These are phyloP conservation scores for Colletotrichum sp. DNA, from an alignment of 2,329 filamentous ascomycete species.

Conservation along the genomic window DNA sequence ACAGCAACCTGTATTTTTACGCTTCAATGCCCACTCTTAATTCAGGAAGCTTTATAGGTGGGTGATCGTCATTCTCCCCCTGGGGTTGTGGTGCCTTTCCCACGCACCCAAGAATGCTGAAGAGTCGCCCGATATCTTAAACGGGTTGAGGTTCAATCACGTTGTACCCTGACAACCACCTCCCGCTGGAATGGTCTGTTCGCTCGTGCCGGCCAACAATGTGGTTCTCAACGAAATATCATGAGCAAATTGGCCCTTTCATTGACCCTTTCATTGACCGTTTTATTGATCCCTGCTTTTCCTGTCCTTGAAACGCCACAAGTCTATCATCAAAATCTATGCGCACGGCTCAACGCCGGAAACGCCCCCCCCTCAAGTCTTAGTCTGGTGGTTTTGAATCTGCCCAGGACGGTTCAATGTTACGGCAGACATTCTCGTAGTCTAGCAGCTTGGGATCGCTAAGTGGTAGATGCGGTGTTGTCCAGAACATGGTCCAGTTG, in stretches of 20 bases:
- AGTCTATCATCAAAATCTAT: neutral
- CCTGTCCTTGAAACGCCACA: neutral
- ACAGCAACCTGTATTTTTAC: neutral
- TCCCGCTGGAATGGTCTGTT: neutral
- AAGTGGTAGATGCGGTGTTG: constrained; percentile 69
- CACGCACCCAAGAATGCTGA: neutral
- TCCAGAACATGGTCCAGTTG: constrained; percentile 99
- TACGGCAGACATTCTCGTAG: constrained; percentile 77
- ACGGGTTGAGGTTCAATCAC: neutral
- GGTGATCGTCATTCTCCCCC: neutral
- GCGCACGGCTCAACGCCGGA: neutral
- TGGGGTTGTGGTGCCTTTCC: neutral
- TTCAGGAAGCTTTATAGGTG: neutral
- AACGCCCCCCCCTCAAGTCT: neutral
- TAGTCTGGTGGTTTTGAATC: constrained; percentile 50
- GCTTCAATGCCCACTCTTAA: neutral
- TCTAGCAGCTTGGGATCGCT: constrained; percentile 63
- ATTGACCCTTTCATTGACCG: neutral
- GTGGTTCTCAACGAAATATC: neutral
- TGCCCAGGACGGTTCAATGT: constrained; percentile 67
- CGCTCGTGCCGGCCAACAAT: neutral
- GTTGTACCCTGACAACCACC: neutral
- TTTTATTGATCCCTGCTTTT: neutral
- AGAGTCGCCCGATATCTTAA: neutral
- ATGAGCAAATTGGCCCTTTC: neutral